These are phyloP conservation scores for Fusarium sulawesiense DNA, from an alignment of 2,329 filamentous ascomycete species.

Conservation along the genomic window DNA sequence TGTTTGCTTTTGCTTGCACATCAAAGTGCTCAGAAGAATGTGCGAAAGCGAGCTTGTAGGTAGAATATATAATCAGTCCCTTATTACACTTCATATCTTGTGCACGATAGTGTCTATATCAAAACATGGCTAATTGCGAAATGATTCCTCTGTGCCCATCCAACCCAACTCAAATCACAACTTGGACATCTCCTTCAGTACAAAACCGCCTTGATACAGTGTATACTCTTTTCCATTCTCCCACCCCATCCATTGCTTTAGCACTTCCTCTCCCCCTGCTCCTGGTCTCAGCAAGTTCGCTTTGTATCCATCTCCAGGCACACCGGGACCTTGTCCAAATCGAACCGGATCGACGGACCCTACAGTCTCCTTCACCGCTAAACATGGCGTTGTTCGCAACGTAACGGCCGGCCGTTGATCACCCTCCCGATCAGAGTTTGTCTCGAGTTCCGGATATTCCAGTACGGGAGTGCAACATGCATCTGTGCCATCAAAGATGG, in stretches of 20 bases:
- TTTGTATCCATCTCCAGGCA: slow-evolving; percentile 75
- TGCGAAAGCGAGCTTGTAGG: slow-evolving; percentile 41
- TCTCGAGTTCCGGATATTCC: slow-evolving; percentile 76
- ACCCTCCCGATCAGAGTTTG: slow-evolving; percentile 61
- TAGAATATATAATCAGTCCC: slow-evolving; percentile 44
- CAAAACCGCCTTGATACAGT: slow-evolving; percentile 71
- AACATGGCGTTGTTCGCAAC: slow-evolving; percentile 75
- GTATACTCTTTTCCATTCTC: slow-evolving; percentile 76
- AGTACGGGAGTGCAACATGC: slow-evolving; percentile 93
- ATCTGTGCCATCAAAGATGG: slow-evolving; percentile 87
- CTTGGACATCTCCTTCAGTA: slow-evolving; percentile 56
- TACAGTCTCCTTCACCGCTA: slow-evolving; percentile 66
- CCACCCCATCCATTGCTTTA: slow-evolving; percentile 84
- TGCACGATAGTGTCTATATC: not conserved
- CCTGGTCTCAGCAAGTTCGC: slow-evolving; percentile 71
- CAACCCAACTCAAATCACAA: slow-evolving; percentile 40
- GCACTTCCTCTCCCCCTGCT: slow-evolving; percentile 75
- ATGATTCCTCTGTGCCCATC: not conserved
- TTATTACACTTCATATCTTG: slow-evolving; percentile 1
- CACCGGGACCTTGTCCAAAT: slow-evolving; percentile 72
- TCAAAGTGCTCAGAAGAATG: slow-evolving; percentile 12
- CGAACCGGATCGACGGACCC: slow-evolving; percentile 49
- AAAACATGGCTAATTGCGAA: not conserved
- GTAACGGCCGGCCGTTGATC: slow-evolving; percentile 79
- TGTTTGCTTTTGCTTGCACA: slow-evolving; percentile 20